Evolutionary conservation across 306 rosid genomes (phyloP), one percentile per base, ranked within the genome.

Genomic region (Vachellia collinsii): DNA sequence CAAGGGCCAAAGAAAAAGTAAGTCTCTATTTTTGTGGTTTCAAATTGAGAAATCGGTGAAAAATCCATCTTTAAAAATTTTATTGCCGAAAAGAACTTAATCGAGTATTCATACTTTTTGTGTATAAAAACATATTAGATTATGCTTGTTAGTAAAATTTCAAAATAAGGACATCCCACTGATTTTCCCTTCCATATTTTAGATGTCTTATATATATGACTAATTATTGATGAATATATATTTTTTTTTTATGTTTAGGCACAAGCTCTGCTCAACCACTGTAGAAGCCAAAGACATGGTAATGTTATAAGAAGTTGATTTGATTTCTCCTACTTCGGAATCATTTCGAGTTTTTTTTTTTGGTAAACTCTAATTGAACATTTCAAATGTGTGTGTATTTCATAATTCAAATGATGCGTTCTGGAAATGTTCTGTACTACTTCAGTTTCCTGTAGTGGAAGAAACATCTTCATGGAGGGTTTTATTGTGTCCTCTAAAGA

Each of bases 1-100:
- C 89, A 16, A 95, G 98, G 88, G 99, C 94, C 85, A 91, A 87
- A 87, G 98, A 95, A 85, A 95, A 95, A 94, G 99, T 95, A 79
- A 23, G 79, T 53, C 81, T 41, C 62, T 61, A 51, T 51, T 69
- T 62, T 67, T 50, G 10, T 54, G 47, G 58, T 77, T 79, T 77
- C 34, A 29, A 0, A 2, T 29, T 29, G 34, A 29, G 2, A 29
- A 29, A 29, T 29, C 2, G 34, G 34, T 29, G 34, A 29, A 29
- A 29, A 29, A 29, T 29, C 34, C 34, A 29, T 29, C 1, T 29
- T 29, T 29, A 29, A 29, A 29, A 29, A 29, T 29, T 29, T 29
- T 29, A 29, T 29, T 29, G 34, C 1, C 2, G 34, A 29, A 2
- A 29, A 29, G 34, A 29, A 29, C 34, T 29, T 29, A 29, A 29